Base-by-base conservation (phyloP, 2,329 filamentous ascomycete genomes). In the Hysterium pulicare region DNA sequence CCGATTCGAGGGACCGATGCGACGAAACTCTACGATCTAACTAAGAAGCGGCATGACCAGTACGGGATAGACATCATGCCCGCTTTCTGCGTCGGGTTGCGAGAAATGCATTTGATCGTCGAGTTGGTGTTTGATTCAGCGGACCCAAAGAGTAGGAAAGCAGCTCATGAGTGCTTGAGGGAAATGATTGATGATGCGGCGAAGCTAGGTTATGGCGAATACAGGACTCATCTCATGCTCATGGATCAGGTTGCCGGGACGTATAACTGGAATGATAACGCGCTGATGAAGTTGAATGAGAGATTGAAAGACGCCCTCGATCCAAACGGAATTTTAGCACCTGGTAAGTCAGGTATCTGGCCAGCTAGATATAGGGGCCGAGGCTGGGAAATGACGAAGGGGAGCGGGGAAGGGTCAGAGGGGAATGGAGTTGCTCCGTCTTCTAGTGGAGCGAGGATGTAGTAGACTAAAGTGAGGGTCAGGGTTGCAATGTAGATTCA, bases 211-310 rank as follows among this genome's bases (percentile, higher is more conserved):
- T 72, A 68, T 45, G 69, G 70, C 36, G 71, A 73, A 48, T 75
- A 75, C 49, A 61, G 72, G 16, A 74, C 72, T 0, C 71, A 75
- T 47, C 48, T 75, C 35, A 63, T 67, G 4, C 54, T 74, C 19
- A 72, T 72, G 62, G 72, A 75, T 41, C 71, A 75, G 54, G 67
- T 75, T n/a, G 67, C 70, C 0, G 61, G 55, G 9, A 73, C 71
- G 4, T 75, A 76, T 46, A 69, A 62, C 42, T 75, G 66, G 61
- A 71, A 71, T 38, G 52, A 69, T 22, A 63, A 67, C 28, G 65
- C 66, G 10, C 49, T 70, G 38, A 68, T 71, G 66, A 60, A 62
- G 43, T 55, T 74, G 33, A 73, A 74, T 39, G 67, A 73, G 53
- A 61, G 50, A 8, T 55, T 74, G 19, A 74, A 75, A 56, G 67